Base-by-base conservation (phyloP, 768 basidiomycete genomes). In the Suillus luteus region DNA sequence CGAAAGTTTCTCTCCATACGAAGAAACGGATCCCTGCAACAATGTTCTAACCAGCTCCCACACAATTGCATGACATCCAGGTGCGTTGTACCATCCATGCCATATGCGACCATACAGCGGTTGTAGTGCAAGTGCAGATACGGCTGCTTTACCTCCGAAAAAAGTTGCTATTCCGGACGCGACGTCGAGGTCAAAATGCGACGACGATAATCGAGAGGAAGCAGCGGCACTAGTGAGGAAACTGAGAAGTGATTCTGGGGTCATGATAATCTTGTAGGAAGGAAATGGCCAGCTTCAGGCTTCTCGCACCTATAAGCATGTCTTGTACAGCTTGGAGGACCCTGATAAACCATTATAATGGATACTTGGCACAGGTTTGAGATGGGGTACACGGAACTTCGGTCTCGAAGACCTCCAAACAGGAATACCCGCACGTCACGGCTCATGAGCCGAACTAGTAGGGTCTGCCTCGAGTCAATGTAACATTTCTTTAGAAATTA, bases 31-130 rank as follows among this genome's bases (percentile, higher is more conserved):
- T 63, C 22, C 60, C 67, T 14, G 66, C 62, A n/a, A 77, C 66
- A 31, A 58, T 51, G 11, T 63, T 62, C 15, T 75, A 59, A 10
- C 66, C 17, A 58, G 40, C 38, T 41, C 67, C 61, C 70, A 71
- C 35, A 68, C 72, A 14, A 73, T 59, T 7, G 67, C 67, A 59
- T 75, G 72, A 33, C 72, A 69, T 1, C 77, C 77, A 6, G 77
- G 75, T 15, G 69, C 69, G 27, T 78, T 78, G 58, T 76, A 78
- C 72, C 69, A 78, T 14, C 77, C 77, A 19, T 75, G 55, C 68
- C 66, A 78, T 12, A 68, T 69, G 17, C 66, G 66, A 15, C 64
- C 62, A 44, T 71, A 72, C 37, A 77, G 12, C 40, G 71, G 77
- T 1, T 73, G 73, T 19, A 69, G 63, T 7, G 66, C 65, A 71